Percentiles rank a stretch among this genome's conserved stretches.
These are phyloP conservation scores for Barnettozyma botsteinii DNA, from an alignment of 805 yeast species.

Conservation along the genomic window DNA sequence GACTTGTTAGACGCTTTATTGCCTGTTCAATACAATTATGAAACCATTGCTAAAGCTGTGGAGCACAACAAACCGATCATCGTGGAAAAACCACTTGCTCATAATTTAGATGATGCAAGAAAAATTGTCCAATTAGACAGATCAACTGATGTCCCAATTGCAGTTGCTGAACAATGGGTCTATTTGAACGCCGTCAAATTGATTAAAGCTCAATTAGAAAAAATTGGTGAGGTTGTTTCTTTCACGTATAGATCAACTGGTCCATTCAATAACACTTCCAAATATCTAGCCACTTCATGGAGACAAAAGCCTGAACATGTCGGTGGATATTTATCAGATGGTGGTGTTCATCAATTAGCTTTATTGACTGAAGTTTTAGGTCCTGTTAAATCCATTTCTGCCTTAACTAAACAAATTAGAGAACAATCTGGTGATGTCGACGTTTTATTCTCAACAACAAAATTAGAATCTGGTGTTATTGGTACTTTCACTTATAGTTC, in stretches of 20 bases:
- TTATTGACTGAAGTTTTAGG: constrained; percentile 80
- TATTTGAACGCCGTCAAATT: constrained; percentile 54
- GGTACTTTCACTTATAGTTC: constrained; percentile 26
- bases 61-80: constrained; percentile 71
- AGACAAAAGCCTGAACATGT: constrained; percentile 85
- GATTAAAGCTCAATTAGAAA: constrained; percentile 51
- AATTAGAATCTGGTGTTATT: constrained; percentile 77
- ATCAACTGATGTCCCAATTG: constrained; percentile 59
- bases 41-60: constrained; percentile 63
- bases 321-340: constrained; percentile 90
- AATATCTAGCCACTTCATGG: constrained; percentile 73
- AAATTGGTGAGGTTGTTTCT: constrained; percentile 67
- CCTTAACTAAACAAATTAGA: constrained; percentile 71
- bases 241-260: constrained; percentile 75
- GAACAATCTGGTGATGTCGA: constrained; percentile 79
- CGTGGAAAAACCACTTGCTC: constrained; percentile 91
- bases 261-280: constrained; percentile 53
- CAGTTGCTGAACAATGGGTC: constrained; percentile 83
- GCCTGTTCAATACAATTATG: constrained; percentile 80
- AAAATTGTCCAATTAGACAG: constrained; percentile 67
- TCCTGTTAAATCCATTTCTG: constrained; percentile 62
- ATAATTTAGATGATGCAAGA: constrained; percentile 71
- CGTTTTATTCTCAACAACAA: constrained; percentile 64
- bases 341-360: constrained; percentile 95
- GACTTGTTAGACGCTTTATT: constrained; percentile 80